Base-by-base conservation (phyloP, 1,284 basidiomycete genomes). In the Ustilago xerochloae region DNA sequence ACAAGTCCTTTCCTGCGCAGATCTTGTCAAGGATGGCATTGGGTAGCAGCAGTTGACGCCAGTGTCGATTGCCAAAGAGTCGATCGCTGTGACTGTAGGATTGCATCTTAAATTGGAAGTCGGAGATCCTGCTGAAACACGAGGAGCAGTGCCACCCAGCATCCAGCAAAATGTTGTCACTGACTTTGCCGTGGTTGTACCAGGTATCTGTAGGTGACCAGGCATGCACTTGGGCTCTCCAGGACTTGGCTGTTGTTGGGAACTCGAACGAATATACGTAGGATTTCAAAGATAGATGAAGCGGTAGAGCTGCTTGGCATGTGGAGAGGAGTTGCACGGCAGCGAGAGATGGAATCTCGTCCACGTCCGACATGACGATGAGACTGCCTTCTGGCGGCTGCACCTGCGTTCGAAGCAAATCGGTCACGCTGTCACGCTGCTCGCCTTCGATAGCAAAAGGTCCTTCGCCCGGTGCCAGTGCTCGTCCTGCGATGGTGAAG, bases 251-350 rank as follows among this genome's bases (percentile, higher is more conserved):
- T 2, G 58, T 51, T 8, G 62, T 68, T 46, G 73, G 87, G 87
- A 88, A 90, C 81, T 90, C 88, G 77, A 90, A 90, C 81, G 87
- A 88, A 82, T 91, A 91, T 33, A 90, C 75, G 80, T 88, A 91
- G 75, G 90, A 89, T 39, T 88, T 87, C 67, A 91, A 85, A 71
- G 90, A 88, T 3, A 91, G 87, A 75, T 91, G 91, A 16, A 92
- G 85, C 4, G 87, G 86, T 18, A 81, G 67, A 3, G 88, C 88
- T 69, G 88, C 89, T 47, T 88, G 86, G 81, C 90, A 92, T n/a
- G 85, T 79, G 62, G 87, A 87, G 41, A 91, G 85, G 0, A 92
- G 87, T 20, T 85, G 75, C 9, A 91, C 81, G 15, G 90, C 89
- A 63, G 88, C 87, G 16, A 85, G 80, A 0, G 88, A 87, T 4